Base-by-base conservation (phyloP, 768 basidiomycete species). In the Termitomyces heimii region DNA sequence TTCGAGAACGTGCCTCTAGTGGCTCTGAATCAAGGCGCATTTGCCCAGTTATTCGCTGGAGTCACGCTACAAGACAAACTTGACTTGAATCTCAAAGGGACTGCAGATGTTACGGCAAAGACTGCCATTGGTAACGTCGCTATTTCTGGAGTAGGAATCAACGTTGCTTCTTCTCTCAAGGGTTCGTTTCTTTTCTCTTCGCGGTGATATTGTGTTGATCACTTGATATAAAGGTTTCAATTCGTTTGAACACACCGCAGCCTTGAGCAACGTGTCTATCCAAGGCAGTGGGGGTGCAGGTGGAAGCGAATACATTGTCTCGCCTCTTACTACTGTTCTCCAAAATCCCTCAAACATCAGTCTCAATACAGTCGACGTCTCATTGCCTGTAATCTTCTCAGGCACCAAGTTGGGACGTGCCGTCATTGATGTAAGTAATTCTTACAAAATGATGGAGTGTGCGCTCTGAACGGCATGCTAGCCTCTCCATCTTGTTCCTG, bases 281-380 rank as follows among this genome's bases (percentile, higher is more conserved):
- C 72, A 75, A 20, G 87, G 86, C 26, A 86, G 86, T 62, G 86
- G 87, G 37, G 85, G 84, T 42, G 71, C 68, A 51, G 81, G 79
- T n/a, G 84, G 84, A 6, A 73, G 73, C 59, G 71, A 86, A 67
- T 89, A 75, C 63, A 76, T 89, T 43, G 68, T 78, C 31, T 65
- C 82, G 3, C 85, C 83, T 2, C 67, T 88, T n/a, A 82, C 77
- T 0, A 78, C 84, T 20, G 75, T 69, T 14, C 71, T 89, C 46
- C 66, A 83, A 24, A 89, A 89, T 59, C 88, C 86, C 7, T 87
- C 86, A 5, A 86, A 87, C 62, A 67, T 89, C 34, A 83, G 84
- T 4, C 72, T 90, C 32, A 67, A 77, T 54, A 88, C 86, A 10
- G 75, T 77, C 54, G 74, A 78, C 46, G 73, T 88, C 24, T 70